Evolutionary conservation across 495 filamentous ascomycete genomes (phyloP), one percentile per base, ranked within the genome.

Genomic region (Penicillium verhagenii): DNA sequence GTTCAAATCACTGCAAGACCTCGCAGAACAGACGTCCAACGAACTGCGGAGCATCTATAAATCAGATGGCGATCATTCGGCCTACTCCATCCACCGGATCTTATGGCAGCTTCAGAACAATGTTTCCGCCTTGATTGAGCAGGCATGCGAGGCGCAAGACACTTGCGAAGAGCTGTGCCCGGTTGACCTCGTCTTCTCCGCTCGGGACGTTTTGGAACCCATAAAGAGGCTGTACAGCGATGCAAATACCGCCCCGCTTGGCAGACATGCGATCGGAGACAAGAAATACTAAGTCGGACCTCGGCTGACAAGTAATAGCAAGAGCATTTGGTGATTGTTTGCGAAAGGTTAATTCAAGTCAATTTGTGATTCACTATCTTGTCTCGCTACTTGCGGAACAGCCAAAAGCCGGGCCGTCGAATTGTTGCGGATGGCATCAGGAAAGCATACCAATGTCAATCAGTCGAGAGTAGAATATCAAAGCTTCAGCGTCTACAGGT

Each of bases 1-100:
- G 19, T 47, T 47, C 51, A 53, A 53, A 35, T 19, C 16, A 24
- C 21, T 53, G 11, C 40, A 53, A 45, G 50, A 53, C 33, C 26
- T 49, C 10, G 19, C 14, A 9, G 44, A 25, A 6, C 9, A 33
- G 18, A 4, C 20, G 19, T 48, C 45, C 25, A 1, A 48, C 33
- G 45, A 33, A 8, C 20, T 31, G 21, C 5, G 20, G 14, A 18
- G 28, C 13, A 45, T 21, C 45, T 33, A 21, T 33, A 48, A 14
- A 35, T 33, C 10, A 11, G 29, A 33, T 33, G 10, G 29, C 2
- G 2, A 2, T 11, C 29, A 11, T 33, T 11, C 10, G 10, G 29
- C 29, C 29, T 33, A 33, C 29, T 8, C 29, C 29, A 11, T 33
- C 29, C 29, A 33, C 29, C 29, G 5, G 13, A 33, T 33, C 29